phyloP scores from a whole-genome alignment of 2,329 filamentous ascomycete species.

The Atkinsonella hypoxylon region DNA sequence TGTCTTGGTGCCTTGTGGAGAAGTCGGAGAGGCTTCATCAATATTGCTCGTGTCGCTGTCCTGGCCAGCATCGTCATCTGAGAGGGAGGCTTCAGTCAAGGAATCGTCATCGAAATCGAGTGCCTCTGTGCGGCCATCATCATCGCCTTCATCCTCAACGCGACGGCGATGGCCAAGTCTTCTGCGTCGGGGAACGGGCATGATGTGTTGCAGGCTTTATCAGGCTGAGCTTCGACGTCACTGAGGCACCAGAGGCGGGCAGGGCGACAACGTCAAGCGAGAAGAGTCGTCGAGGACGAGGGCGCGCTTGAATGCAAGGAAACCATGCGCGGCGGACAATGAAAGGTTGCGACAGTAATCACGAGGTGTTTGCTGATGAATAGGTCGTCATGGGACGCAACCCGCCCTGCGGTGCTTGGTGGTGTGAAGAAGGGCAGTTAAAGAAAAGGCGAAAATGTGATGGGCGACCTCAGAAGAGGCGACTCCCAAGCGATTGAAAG shows the following conservation, averaged over 20 bases:
- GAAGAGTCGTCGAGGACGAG: conserved; percentile 16
- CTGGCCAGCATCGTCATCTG: conserved; percentile 46
- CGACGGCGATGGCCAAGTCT: conserved; percentile 58
- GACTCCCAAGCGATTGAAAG: background rate
- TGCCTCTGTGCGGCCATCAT: conserved; percentile 45
- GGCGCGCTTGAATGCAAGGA: conserved; percentile 14
- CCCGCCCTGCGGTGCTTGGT: conserved; percentile 14
- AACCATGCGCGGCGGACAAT: conserved; percentile 16
- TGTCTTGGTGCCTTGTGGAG: conserved; percentile 28
- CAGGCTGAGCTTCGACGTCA: conserved; percentile 1
- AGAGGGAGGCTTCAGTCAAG: conserved; percentile 51
- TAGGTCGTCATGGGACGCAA: conserved; percentile 7
- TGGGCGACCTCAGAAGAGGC: background rate
- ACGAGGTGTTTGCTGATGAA: conserved; percentile 2
- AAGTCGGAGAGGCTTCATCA: conserved; percentile 42
- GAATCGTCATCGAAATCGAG: conserved; percentile 54
- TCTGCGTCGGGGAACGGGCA: conserved; percentile 42
- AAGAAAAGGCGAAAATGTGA: conserved; percentile 5
- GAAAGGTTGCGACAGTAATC: conserved; percentile 3
- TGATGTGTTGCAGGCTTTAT: conserved; percentile 12
- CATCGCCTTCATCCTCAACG: conserved; percentile 59
- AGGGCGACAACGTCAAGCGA: conserved; percentile 16
- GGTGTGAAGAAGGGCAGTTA: background rate
- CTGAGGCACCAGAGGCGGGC: conserved; percentile 1
- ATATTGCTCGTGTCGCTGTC: conserved; percentile 55